Evolutionary conservation across 768 basidiomycete genomes (phyloP).

Genomic region (Asterophora parasitica): DNA sequence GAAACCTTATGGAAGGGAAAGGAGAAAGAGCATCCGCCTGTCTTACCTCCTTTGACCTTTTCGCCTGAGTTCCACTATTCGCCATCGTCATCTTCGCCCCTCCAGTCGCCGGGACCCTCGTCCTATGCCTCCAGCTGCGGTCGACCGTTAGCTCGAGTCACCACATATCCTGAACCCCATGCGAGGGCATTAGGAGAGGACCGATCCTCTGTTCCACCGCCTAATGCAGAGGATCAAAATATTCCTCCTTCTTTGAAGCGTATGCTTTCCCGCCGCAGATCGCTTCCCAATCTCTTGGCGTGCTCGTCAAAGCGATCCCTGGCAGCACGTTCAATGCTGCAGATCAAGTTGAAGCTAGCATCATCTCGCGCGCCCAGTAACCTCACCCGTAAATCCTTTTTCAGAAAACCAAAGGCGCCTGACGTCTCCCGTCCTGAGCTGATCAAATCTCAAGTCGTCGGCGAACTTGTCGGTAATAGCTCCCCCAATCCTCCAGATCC

Average conservation of each 20-base stretch:
- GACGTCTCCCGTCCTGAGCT: neutral
- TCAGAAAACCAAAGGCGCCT: slow-evolving; percentile 32
- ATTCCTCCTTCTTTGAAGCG: slow-evolving; percentile 25
- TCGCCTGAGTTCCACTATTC: slow-evolving; percentile 46
- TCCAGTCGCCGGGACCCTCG: slow-evolving; percentile 32
- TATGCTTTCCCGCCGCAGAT: slow-evolving; percentile 45
- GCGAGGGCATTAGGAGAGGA: slow-evolving; percentile 7
- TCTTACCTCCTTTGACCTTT: slow-evolving; percentile 63
- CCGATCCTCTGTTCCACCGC: slow-evolving; percentile 12
- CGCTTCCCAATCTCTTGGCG: slow-evolving; percentile 50
- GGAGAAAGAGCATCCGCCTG: slow-evolving; percentile 58
- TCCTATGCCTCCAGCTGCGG: slow-evolving; percentile 27
- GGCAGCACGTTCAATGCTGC: slow-evolving; percentile 42
- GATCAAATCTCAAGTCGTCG: slow-evolving; percentile 2
- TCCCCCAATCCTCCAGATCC: slow-evolving; percentile 35
- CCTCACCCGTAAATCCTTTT: slow-evolving; percentile 52
- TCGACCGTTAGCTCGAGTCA: slow-evolving; percentile 7
- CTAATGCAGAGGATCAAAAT: slow-evolving; percentile 15
- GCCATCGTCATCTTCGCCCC: slow-evolving; percentile 34
- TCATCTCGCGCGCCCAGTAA: slow-evolving; percentile 39
- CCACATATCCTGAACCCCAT: slow-evolving; percentile 7
- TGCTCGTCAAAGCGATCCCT: slow-evolving; percentile 35
- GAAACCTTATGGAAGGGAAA: slow-evolving; percentile 43
- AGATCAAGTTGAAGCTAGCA: slow-evolving; percentile 43
- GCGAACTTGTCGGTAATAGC: slow-evolving; percentile 21